A percentile compares a stretch with the other conserved stretches of the same genome.
phyloP scores from a whole-genome alignment of 495 filamentous ascomycete species.

The Aspergillus avenaceus region DNA sequence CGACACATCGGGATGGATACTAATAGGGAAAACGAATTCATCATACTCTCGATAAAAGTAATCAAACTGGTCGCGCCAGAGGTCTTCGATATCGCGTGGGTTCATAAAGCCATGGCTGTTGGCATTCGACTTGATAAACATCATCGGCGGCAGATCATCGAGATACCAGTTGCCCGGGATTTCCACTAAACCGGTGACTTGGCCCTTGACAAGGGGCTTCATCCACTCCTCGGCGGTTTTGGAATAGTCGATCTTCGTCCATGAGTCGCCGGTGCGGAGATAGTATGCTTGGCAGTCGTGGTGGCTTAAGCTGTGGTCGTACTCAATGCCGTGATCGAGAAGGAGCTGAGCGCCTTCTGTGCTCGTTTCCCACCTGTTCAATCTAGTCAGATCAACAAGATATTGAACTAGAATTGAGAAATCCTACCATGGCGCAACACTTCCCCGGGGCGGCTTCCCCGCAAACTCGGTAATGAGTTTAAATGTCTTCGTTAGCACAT shows the following conservation, averaged over 20 bases:
- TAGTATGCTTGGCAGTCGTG: slow-evolving; percentile 66
- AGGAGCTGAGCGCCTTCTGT: slow-evolving; percentile 64
- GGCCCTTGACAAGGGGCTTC: slow-evolving; percentile 53
- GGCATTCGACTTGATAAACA: slow-evolving; percentile 59
- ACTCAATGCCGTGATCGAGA: slow-evolving; percentile 65
- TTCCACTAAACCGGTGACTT: slow-evolving; percentile 56
- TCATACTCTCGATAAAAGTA: slow-evolving; percentile 70
- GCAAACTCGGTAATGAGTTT: slow-evolving; percentile 68
- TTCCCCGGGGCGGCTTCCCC: slow-evolving; percentile 68
- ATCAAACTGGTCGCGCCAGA: slow-evolving; percentile 63
- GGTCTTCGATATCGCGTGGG: slow-evolving; percentile 53
- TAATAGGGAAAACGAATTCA: slow-evolving; percentile 67
- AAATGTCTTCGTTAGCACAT: slow-evolving; percentile 74
- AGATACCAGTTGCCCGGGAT: slow-evolving; percentile 68
- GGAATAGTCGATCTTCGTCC: slow-evolving; percentile 59
- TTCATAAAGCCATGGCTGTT: slow-evolving; percentile 61
- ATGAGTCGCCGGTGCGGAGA: slow-evolving; percentile 55
- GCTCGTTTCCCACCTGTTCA: slow-evolving; percentile 69
- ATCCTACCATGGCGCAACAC: slow-evolving; percentile 60
- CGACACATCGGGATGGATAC: slow-evolving; percentile 65
- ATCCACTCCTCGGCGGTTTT: slow-evolving; percentile 63
- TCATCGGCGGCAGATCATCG: slow-evolving; percentile 59
- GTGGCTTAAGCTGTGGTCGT: slow-evolving; percentile 65
- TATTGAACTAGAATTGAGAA: no score
- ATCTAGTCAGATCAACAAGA: no score